These are phyloP conservation scores for Talaromyces sp. DNA, from an alignment of 2,329 filamentous ascomycete species.

Conservation along the genomic window DNA sequence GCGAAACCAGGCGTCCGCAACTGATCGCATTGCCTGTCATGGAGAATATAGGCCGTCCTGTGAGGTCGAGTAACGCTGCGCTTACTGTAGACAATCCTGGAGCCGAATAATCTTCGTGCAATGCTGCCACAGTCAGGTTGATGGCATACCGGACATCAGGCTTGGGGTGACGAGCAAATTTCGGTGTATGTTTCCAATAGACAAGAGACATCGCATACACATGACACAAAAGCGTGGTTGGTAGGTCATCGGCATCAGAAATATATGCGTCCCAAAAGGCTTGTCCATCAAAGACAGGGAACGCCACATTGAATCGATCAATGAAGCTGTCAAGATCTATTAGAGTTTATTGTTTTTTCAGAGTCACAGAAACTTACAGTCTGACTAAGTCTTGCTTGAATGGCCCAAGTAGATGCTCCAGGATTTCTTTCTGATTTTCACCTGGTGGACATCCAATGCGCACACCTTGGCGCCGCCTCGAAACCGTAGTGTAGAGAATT, in stretches of 20 bases:
- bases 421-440: constrained; percentile 52
- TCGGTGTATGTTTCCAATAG: constrained; percentile 54
- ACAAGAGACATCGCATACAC: constrained; percentile 58
- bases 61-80: constrained; percentile 57
- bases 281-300: constrained; percentile 58
- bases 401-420: constrained; percentile 59
- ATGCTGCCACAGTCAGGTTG: constrained; percentile 59
- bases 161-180: constrained; percentile 46
- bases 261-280: constrained; percentile 52
- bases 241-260: constrained; percentile 48
- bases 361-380: constrained; percentile 42
- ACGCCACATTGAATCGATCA: constrained; percentile 56
- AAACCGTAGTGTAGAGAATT: constrained; percentile 49
- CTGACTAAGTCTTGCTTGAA: constrained; percentile 51
- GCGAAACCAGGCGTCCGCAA: constrained; percentile 52
- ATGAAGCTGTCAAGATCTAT: constrained; percentile 48
- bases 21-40: constrained; percentile 58
- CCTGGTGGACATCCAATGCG: constrained; percentile 42
- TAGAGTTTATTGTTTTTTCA: constrained; percentile 1
- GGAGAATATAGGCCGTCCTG: constrained; percentile 58
- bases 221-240: constrained; percentile 56
- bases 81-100: constrained; percentile 59
- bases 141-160: constrained; percentile 61
- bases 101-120: constrained; percentile 59
- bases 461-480: constrained; percentile 49